Conservation (phyloP, 148 eudicot genomes). For the Diospyros lotus region DNA sequence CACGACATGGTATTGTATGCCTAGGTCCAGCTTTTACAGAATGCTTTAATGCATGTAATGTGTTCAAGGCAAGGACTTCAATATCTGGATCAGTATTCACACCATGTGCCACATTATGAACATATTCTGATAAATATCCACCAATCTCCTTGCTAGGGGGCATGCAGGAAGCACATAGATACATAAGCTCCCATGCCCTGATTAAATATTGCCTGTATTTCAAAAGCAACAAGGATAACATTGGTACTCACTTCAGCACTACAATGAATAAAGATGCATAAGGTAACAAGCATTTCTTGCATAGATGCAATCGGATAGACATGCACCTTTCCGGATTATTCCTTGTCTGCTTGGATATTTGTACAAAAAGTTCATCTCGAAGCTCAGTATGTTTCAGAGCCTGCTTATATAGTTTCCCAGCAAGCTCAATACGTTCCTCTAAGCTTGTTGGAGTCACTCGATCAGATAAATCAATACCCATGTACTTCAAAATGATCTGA, state of each 20-base stretch:
- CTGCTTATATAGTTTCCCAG: slow-evolving; percentile 87
- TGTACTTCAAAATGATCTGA: slow-evolving; percentile 88
- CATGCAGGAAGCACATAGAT: slow-evolving; percentile 97
- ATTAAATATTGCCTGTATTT: slow-evolving; percentile 59
- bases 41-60: slow-evolving; percentile 81
- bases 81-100: slow-evolving; percentile 62
- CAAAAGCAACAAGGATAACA: slow-evolving; percentile 17
- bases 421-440: slow-evolving; percentile 85
- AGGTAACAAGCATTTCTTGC: not conserved
- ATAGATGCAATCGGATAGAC: not conserved
- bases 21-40: slow-evolving; percentile 96
- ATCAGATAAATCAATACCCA: slow-evolving; percentile 85
- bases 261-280: not conserved
- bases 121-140: slow-evolving; percentile 85
- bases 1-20: slow-evolving; percentile 81
- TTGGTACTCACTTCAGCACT: not conserved
- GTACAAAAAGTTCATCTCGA: slow-evolving; percentile 92
- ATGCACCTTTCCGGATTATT: slow-evolving; percentile 84
- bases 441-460: slow-evolving; percentile 60
- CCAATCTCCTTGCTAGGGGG: slow-evolving; percentile 98
- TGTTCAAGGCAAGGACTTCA: slow-evolving; percentile 71
- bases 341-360: slow-evolving; percentile 94
- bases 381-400: slow-evolving; percentile 92
- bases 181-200: slow-evolving; percentile 96
- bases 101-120: slow-evolving; percentile 79